Percentiles rank a stretch among this genome's conserved stretches.
phyloP scores from a whole-genome alignment of 768 basidiomycete species.

The Podaxis rugospora region DNA sequence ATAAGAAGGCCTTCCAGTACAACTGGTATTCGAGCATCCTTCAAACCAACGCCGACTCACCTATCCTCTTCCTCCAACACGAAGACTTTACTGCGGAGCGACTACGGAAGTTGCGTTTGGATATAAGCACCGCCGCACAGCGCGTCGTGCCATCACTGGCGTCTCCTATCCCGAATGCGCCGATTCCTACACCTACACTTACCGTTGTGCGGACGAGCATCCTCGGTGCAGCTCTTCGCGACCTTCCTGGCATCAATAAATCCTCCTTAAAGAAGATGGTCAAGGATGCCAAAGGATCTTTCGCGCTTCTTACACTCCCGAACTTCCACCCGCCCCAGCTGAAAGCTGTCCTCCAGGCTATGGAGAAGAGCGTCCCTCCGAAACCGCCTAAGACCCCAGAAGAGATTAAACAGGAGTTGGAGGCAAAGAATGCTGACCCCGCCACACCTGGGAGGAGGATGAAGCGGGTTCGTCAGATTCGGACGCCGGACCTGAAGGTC shows the following conservation, averaged over 20 bases:
- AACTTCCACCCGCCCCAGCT: conserved; percentile 71
- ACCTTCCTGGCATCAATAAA: conserved; percentile 47
- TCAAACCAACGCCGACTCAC: conserved; percentile 45
- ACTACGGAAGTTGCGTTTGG: conserved; percentile 62
- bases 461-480: conserved; percentile 50
- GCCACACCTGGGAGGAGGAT: conserved; percentile 66
- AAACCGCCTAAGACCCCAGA: conserved; percentile 49
- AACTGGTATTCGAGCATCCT: conserved; percentile 76
- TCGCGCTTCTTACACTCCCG: conserved; percentile 63
- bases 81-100: conserved; percentile 67
- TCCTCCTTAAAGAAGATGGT: conserved; percentile 49
- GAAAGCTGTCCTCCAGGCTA: conserved; percentile 56
- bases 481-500: conserved; percentile 64
- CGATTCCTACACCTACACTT: conserved; percentile 44
- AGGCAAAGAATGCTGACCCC: conserved; percentile 58
- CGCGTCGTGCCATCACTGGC: conserved; percentile 37
- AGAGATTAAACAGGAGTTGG: conserved; percentile 43
- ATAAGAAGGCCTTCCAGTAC: conserved; percentile 79
- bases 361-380: conserved; percentile 63
- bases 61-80: conserved; percentile 78
- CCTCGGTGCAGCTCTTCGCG: conserved; percentile 73
- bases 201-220: conserved; percentile 74
- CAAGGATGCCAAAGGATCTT: conserved; percentile 50
- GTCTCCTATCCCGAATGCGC: conserved; percentile 24
- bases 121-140: conserved; percentile 55